Percentiles rank a stretch among this genome's conserved stretches.
Conservation (phyloP, 495 filamentous ascomycete species). For the Aspergillus steynii region DNA sequence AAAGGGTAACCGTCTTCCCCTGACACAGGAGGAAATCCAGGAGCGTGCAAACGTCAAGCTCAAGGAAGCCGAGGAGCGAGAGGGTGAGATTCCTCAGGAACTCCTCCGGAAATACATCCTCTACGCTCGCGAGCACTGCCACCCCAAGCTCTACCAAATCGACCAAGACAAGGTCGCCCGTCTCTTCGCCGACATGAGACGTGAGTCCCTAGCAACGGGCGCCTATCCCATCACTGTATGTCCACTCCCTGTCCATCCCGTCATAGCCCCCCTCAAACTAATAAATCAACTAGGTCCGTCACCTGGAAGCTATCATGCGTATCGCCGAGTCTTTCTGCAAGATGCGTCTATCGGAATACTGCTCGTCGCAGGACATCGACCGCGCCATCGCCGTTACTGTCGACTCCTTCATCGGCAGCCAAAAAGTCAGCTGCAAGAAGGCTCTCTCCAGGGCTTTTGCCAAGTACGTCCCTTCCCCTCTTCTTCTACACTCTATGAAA, state of each 20-base stretch:
- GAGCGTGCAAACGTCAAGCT: constrained; percentile 41
- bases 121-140: constrained; percentile 87
- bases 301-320: constrained; percentile 95
- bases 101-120: constrained; percentile 95
- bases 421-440: constrained; percentile 98
- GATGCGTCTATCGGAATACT: constrained; percentile 94
- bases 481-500: neutral
- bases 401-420: constrained; percentile 91
- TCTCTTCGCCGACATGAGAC: constrained; percentile 93
- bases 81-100: constrained; percentile 86
- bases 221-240: constrained; percentile 97
- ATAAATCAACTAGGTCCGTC: constrained; percentile 70
- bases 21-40: constrained; percentile 34
- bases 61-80: constrained; percentile 57
- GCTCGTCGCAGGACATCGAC: constrained; percentile 86
- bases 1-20: constrained; percentile 36
- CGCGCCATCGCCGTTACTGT: constrained; percentile 96
- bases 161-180: constrained; percentile 96
- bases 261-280: neutral
- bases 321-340: constrained; percentile 91
- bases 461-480: constrained; percentile 64
- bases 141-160: constrained; percentile 94
- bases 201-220: constrained; percentile 88
- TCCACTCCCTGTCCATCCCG: neutral
- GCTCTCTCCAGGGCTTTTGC: constrained; percentile 94